Evolutionary conservation across 208 protist species (phyloP), one percentile per base, ranked within the genome.

Genomic region (Sergeia podlipaevii): DNA sequence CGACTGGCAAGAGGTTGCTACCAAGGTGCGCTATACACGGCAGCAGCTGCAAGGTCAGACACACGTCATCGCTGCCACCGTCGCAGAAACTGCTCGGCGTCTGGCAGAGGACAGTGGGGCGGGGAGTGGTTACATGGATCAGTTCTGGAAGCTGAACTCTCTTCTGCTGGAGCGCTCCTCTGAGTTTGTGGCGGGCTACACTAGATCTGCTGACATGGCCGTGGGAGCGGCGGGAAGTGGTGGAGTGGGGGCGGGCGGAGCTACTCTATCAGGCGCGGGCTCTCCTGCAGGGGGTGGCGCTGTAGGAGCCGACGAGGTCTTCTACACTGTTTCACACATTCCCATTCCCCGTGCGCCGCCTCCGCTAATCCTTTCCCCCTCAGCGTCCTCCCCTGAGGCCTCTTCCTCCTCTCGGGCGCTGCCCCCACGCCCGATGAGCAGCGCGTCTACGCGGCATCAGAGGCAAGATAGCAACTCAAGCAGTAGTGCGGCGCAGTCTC

Each of bases 1-100:
- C 48, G 78, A 86, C 44, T 86, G 78, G 78, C 73, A 86, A 28
- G 65, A 70, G 15, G 71, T 86, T 43, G 60, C 56, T 7, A 55
- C 44, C 23, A 29, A 54, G 23, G 34, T 61, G 49, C 70, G 65
- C 18, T 48, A 48, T 37, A 67, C 54, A 11, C 32, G 52, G 28
- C 41, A 74, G 8, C 74, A 81, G 58, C 65, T 74, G 10, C 21
- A 28, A 0, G 55, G 66, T 13, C 69, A 76, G 44, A 68, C 74
- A 5, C 49, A 58, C 17, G 60, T 73, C 20, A 54, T 86, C 23
- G n/a, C 17, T 21, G 58, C 53, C 1, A 52, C 65, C 3, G 48
- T 86, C 17, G 54, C 64, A 15, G 59, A 67, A 18, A 68, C 61
- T 2, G 66, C 74, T 28, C 28, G 20, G 0, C 53, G 73, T 5